These are phyloP conservation scores for Pestalotiopsis sp. DNA, from an alignment of 2,329 filamentous ascomycete species.

Conservation along the genomic window DNA sequence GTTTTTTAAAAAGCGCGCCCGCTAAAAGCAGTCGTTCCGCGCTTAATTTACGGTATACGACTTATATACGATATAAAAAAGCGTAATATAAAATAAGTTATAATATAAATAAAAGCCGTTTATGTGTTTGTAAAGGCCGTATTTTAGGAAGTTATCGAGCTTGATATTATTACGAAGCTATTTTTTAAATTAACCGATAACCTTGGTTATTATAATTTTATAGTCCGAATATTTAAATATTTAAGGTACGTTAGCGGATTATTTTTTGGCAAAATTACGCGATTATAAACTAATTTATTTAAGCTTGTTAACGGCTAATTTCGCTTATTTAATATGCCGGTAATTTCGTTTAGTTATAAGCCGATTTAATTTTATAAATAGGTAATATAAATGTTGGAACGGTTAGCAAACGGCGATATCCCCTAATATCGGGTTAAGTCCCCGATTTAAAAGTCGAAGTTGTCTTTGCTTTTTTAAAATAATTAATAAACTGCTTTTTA, in stretches of 20 bases:
- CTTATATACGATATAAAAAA: background rate
- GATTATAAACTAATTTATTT: background rate
- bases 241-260: background rate
- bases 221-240: background rate
- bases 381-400: background rate
- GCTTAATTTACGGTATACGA: background rate
- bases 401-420: background rate
- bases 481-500: background rate
- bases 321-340: background rate
- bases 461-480: background rate
- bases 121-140: background rate
- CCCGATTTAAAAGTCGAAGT: background rate
- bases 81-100: background rate
- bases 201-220: background rate
- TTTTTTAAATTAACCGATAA: background rate
- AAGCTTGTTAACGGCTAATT: background rate
- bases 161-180: background rate
- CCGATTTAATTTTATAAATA: background rate
- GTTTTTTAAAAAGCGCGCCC: background rate
- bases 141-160: background rate
- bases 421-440: background rate
- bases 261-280: background rate
- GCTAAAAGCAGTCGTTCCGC: background rate
- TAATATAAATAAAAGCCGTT: background rate
- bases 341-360: background rate